Conservation (phyloP, 1,284 basidiomycete species). For the Ustilago lituana region DNA sequence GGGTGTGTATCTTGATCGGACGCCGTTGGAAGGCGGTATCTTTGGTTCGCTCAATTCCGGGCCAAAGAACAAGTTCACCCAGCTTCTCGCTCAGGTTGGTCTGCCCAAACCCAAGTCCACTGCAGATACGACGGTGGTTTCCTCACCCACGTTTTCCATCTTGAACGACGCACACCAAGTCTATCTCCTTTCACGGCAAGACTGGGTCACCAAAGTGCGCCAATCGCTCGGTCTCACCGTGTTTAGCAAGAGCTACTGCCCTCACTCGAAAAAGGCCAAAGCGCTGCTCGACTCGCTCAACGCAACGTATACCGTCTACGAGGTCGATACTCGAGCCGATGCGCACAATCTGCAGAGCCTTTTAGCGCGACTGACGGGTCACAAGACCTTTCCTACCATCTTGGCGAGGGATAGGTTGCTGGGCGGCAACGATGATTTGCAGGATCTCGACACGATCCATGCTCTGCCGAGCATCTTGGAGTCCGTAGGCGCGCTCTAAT, state of each 20-base stretch:
- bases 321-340: conserved; percentile 40
- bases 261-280: conserved; percentile 42
- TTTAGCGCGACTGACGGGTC: conserved; percentile 29
- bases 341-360: conserved; percentile 35
- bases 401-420: conserved; percentile 28
- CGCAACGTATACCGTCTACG: conserved; percentile 34
- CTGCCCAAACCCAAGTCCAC: conserved; percentile 10
- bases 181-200: conserved; percentile 28
- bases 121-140: background rate
- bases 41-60: conserved; percentile 22
- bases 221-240: conserved; percentile 26
- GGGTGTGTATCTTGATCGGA: conserved; percentile 26
- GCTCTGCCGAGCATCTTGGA: conserved; percentile 26
- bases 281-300: conserved; percentile 24
- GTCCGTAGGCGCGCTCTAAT: conserved; percentile 22
- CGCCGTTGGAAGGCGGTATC: conserved; percentile 9
- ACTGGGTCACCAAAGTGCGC: conserved; percentile 34
- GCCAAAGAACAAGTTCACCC: conserved; percentile 35
- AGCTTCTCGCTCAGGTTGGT: conserved; percentile 33
- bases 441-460: conserved; percentile 9
- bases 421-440: conserved; percentile 45
- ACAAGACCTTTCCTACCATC: conserved; percentile 47
- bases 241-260: conserved; percentile 52
- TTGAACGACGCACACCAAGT: conserved; percentile 26
- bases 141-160: conserved; percentile 14